A percentile compares a stretch with the other conserved stretches of the same genome.
phyloP scores from a whole-genome alignment of 2,329 filamentous ascomycete species.

The Dothideomycetidae sp. region DNA sequence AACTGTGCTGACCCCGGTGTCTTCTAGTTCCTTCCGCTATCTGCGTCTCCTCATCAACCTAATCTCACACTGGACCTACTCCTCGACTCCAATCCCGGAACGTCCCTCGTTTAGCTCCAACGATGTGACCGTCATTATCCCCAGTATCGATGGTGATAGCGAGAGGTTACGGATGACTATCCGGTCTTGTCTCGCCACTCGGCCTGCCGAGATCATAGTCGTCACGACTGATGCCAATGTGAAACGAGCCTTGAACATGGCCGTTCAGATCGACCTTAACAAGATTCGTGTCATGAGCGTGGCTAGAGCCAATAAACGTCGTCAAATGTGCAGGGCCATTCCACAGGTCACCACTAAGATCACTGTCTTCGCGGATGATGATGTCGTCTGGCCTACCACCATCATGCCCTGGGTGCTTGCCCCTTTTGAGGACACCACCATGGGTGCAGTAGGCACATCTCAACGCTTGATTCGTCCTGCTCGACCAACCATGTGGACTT shows the following conservation, averaged over 20 bases:
- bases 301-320: conserved; percentile 82
- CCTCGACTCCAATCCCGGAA: conserved; percentile 65
- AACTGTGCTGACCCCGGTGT: neutral
- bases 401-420: conserved; percentile 85
- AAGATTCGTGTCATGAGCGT: conserved; percentile 63
- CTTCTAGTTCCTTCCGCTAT: conserved; percentile 68
- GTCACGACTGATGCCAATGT: conserved; percentile 77
- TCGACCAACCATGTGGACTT: conserved; percentile 59
- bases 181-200: conserved; percentile 56
- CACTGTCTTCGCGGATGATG: conserved; percentile 88
- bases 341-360: conserved; percentile 71
- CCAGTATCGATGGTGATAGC: conserved; percentile 77
- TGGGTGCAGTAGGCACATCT: conserved; percentile 85
- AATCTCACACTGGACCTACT: conserved; percentile 73
- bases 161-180: conserved; percentile 73
- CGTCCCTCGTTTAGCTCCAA: conserved; percentile 65
- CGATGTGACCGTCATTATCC: conserved; percentile 89
- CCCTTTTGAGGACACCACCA: conserved; percentile 69
- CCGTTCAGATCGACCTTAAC: conserved; percentile 43
- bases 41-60: conserved; percentile 72
- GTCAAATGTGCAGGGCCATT: conserved; percentile 84
- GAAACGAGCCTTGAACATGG: conserved; percentile 35
- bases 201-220: conserved; percentile 60
- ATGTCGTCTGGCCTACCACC: conserved; percentile 80
- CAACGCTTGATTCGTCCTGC: conserved; percentile 66